A percentile compares a stretch with the other conserved stretches of the same genome.
Conservation (phyloP, 306 rosid species). For the Elaeagnus macrophylla region DNA sequence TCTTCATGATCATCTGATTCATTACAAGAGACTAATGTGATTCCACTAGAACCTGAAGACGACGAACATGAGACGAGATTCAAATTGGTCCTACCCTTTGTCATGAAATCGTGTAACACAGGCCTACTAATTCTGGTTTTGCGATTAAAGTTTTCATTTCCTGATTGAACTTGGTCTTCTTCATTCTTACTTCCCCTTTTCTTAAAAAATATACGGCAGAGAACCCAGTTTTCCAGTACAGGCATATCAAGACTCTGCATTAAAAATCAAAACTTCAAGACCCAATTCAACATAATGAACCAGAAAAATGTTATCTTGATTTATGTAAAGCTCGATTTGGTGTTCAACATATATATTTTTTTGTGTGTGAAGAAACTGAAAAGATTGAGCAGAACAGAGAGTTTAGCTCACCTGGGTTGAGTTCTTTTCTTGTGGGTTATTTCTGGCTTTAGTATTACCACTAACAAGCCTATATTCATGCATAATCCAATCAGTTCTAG, state of each 20-base stretch:
- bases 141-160: not conserved
- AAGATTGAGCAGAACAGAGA: too few relatives aligned
- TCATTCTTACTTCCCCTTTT: constrained; percentile 46
- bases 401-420: constrained; percentile 24
- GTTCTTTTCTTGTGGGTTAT: constrained; percentile 16
- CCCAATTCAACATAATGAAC: not conserved
- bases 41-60: constrained; percentile 60
- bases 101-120: constrained; percentile 77
- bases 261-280: not conserved
- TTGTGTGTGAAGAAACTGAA: too few relatives aligned
- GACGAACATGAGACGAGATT: constrained; percentile 36
- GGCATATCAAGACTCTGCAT: constrained; percentile 31
- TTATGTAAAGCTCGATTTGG: too few relatives aligned
- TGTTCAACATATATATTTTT: too few relatives aligned
- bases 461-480: constrained; percentile 81
- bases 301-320: not conserved
- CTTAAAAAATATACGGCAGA: constrained; percentile 87
- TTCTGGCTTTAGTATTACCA: constrained; percentile 10
- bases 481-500: constrained; percentile 96
- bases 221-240: constrained; percentile 59
- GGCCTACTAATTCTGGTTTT: constrained; percentile 23
- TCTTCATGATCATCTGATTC: constrained; percentile 66
- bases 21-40: constrained; percentile 44
- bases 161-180: constrained; percentile 18
- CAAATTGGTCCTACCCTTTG: constrained; percentile 35